These are phyloP conservation scores for Talaromyces sp. DNA, from an alignment of 2,329 filamentous ascomycete genomes.

Conservation along the genomic window DNA sequence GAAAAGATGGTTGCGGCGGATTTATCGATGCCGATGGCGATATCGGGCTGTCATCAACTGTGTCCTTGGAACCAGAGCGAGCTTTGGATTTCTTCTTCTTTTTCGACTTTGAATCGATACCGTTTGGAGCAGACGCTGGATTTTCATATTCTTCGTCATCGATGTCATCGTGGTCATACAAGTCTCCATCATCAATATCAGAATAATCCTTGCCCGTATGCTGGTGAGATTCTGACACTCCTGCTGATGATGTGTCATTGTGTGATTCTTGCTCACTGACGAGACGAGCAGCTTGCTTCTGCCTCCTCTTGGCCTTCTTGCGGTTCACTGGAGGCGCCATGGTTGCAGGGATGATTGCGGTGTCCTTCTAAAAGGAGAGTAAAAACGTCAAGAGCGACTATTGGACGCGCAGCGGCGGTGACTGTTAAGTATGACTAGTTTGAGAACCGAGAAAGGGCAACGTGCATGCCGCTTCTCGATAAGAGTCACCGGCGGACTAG, in stretches of 20 bases:
- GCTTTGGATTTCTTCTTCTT: constrained; percentile 34
- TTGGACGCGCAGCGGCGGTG: neutral
- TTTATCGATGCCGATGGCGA: constrained; percentile 38
- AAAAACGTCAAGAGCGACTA: neutral
- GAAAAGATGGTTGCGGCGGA: constrained; percentile 31
- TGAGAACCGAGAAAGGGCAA: constrained; percentile 7
- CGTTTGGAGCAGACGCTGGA: constrained; percentile 17
- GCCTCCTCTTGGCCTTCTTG: constrained; percentile 91
- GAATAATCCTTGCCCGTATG: constrained; percentile 21
- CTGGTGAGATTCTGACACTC: constrained; percentile 30
- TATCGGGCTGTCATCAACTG: constrained; percentile 29
- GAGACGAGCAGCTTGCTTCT: constrained; percentile 72
- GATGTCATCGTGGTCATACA: constrained; percentile 48
- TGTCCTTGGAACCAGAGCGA: constrained; percentile 27
- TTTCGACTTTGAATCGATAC: constrained; percentile 33
- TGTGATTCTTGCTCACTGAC: constrained; percentile 47
- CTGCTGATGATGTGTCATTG: constrained; percentile 18
- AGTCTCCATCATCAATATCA: constrained; percentile 30
- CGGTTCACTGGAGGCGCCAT: constrained; percentile 61
- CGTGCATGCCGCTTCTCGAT: constrained; percentile 12
- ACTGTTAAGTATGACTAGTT: neutral
- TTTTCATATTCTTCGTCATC: constrained; percentile 31
- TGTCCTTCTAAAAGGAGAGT: neutral
- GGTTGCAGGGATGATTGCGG: constrained; percentile 5
- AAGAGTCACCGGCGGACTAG: neutral